These are phyloP conservation scores for Gracilaria gracilis DNA, from an alignment of 23 red algal genomes.

Conservation along the genomic window DNA sequence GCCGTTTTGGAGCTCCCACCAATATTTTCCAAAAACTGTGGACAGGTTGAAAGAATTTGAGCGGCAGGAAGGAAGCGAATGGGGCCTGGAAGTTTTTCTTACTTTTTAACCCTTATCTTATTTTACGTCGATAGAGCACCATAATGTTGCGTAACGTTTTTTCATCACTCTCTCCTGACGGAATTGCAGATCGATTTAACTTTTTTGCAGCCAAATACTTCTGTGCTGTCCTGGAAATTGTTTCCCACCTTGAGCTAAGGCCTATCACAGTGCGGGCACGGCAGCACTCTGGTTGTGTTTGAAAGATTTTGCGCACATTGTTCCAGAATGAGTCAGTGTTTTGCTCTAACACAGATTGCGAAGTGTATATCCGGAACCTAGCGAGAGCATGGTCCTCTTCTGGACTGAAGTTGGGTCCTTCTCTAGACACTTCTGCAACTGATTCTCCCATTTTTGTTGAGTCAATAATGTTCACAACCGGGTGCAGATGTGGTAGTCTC, in stretches of 20 bases:
- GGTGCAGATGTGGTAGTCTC: no score
- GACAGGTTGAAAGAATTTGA: not conserved
- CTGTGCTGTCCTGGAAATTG: not conserved
- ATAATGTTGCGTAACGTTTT: constrained; percentile 31
- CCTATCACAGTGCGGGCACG: not conserved
- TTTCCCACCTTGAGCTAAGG: constrained; percentile 17
- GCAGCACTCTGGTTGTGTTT: not conserved
- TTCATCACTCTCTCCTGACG: constrained; percentile 44
- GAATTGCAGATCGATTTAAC: constrained; percentile 17
- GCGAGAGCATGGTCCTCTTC: constrained; percentile 18
- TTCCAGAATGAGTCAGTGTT: constrained; percentile 37
- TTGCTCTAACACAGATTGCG: not conserved
- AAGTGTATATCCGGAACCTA: not conserved
- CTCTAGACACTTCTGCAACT: no score
- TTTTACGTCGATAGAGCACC: constrained; percentile 12
- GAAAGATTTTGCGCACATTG: not conserved
- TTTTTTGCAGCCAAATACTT: constrained; percentile 46
- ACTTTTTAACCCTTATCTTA: not conserved
- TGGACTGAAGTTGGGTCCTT: constrained; percentile 17
- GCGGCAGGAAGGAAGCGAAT: not conserved
- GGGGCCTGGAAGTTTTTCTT: not conserved
- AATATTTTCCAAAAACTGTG: constrained; percentile 11
- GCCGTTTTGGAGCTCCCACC: not conserved
- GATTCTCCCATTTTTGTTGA: no score
- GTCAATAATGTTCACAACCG: no score